Evolutionary conservation across 228 moss, liverwort and hornwort species (phyloP).

Genomic region (Sphagnum magellanicum): DNA sequence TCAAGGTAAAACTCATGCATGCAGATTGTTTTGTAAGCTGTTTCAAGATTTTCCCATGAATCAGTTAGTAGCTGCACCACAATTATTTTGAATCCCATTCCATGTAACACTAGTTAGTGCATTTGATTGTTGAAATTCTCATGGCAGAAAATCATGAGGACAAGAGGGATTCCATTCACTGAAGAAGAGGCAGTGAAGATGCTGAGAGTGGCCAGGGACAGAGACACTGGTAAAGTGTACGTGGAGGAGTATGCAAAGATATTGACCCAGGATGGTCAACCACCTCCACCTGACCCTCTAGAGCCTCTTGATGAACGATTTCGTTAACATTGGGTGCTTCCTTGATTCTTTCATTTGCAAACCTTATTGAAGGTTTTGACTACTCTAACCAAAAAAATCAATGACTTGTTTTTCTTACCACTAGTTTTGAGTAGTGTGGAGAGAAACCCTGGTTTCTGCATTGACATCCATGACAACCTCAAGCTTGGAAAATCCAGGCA

Average conservation of each 20-base stretch:
- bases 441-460: too few species aligned
- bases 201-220: conserved; percentile 45
- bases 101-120: too few species aligned
- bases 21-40: not conserved
- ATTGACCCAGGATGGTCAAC: conserved; percentile 52
- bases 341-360: too few species aligned
- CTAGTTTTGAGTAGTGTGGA: too few species aligned
- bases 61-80: not conserved
- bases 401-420: too few species aligned
- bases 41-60: not conserved
- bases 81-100: not conserved
- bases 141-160: conserved; percentile 64
- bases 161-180: conserved; percentile 47
- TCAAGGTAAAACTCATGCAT: conserved; percentile 30
- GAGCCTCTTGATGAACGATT: conserved; percentile 27
- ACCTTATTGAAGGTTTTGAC: too few species aligned
- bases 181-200: conserved; percentile 64
- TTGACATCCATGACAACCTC: too few species aligned
- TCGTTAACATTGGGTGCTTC: conserved; percentile 2
- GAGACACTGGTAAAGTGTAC: conserved; percentile 57
- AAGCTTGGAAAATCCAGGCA: too few species aligned
- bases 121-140: not conserved
- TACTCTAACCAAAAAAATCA: too few species aligned
- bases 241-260: conserved; percentile 56
- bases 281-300: conserved; percentile 54